Percentiles rank a stretch among this genome's conserved stretches.
phyloP scores from a whole-genome alignment of 129 eudicot genomes.

The Artemisia argyi region DNA sequence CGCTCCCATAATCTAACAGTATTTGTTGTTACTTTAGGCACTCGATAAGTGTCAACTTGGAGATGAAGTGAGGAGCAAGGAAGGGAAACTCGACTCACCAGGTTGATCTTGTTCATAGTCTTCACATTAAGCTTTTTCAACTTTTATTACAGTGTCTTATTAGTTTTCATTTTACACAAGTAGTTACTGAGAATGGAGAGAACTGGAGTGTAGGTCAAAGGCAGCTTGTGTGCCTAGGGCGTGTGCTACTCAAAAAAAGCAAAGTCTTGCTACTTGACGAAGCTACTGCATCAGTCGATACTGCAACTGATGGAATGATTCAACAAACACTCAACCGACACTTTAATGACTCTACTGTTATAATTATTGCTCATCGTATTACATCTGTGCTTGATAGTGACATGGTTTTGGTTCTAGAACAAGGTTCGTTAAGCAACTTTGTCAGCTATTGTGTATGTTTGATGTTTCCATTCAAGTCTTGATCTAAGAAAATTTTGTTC shows the following conservation, averaged over 20 bases:
- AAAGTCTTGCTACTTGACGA: slow-evolving; percentile 78
- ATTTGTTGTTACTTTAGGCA: slow-evolving; percentile 41
- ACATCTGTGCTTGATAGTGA: slow-evolving; percentile 83
- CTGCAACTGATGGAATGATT: slow-evolving; percentile 85
- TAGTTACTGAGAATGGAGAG: slow-evolving; percentile 64
- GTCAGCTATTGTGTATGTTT: background rate
- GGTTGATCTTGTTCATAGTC: slow-evolving; percentile 43
- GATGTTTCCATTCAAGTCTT: background rate
- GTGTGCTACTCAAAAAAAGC: slow-evolving; percentile 70
- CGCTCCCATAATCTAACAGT: background rate
- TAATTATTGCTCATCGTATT: slow-evolving; percentile 80
- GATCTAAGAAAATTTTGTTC: background rate
- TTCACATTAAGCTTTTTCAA: background rate
- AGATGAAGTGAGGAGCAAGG: slow-evolving; percentile 82
- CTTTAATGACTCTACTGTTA: slow-evolving; percentile 64
- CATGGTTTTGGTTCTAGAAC: slow-evolving; percentile 64
- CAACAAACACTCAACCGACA: slow-evolving; percentile 70
- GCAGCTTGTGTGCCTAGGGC: slow-evolving; percentile 69
- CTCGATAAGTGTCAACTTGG: slow-evolving; percentile 91
- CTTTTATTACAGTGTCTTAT: too few species aligned
- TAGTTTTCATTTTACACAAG: too few species aligned
- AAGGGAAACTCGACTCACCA: slow-evolving; percentile 71
- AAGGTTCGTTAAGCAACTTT: slow-evolving; percentile 41
- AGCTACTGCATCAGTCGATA: slow-evolving; percentile 90
- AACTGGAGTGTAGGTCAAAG: slow-evolving; percentile 88